Evolutionary conservation across 1,284 basidiomycete genomes (phyloP).

Genomic region (Puccinia novopanici): DNA sequence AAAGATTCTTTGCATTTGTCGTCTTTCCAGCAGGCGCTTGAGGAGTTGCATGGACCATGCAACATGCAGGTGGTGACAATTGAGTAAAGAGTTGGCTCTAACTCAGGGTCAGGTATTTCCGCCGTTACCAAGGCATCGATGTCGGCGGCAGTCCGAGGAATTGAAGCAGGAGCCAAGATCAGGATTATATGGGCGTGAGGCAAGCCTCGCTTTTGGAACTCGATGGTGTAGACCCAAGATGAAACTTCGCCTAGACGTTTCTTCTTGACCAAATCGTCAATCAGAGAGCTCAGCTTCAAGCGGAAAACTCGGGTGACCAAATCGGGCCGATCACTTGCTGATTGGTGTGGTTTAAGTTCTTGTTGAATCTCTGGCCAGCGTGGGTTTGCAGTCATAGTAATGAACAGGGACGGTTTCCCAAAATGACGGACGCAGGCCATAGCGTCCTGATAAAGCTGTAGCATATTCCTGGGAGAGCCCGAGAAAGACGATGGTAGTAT

Average conservation of each 20-base stretch:
- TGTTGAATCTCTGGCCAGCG: too few species aligned
- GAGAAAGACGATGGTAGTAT: slow-evolving; percentile 61
- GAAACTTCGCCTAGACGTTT: not conserved
- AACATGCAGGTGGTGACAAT: slow-evolving; percentile 7
- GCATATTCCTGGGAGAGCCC: slow-evolving; percentile 59
- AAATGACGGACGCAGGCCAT: slow-evolving; percentile 58
- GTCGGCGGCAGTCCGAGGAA: slow-evolving; percentile 58
- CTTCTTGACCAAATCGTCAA: not conserved
- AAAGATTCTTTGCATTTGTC: not conserved
- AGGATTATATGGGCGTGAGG: too few species aligned
- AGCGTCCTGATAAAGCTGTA: too few species aligned
- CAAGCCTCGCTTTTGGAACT: slow-evolving; percentile 65
- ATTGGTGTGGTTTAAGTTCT: too few species aligned
- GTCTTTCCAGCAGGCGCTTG: not conserved
- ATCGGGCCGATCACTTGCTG: slow-evolving; percentile 54
- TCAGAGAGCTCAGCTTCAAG: not conserved
- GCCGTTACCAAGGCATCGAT: slow-evolving; percentile 61
- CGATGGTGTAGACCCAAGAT: not conserved
- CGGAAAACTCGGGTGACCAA: not conserved
- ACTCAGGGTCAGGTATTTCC: not conserved
- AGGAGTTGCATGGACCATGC: not conserved
- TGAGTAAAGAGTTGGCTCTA: not conserved
- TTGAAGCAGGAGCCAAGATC: slow-evolving; percentile 64
- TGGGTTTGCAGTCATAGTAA: too few species aligned
- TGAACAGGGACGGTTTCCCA: slow-evolving; percentile 60